phyloP scores from a whole-genome alignment of 2,329 filamentous ascomycete genomes.

The Aaosphaeria pasadenensis region DNA sequence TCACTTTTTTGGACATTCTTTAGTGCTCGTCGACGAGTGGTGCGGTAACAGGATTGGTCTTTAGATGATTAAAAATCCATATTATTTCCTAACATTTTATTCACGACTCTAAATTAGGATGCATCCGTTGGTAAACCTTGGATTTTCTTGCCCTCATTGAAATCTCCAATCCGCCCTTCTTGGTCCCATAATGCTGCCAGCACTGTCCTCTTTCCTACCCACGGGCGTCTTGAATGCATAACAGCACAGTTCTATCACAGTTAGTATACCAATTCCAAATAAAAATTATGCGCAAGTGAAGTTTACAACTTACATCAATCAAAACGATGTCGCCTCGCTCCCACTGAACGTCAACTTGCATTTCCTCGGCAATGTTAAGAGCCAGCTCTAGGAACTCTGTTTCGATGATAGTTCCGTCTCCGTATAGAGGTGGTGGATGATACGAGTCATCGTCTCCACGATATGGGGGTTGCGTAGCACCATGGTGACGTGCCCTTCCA shows the following conservation, averaged over 20 bases:
- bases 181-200: constrained; percentile 11
- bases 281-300: neutral
- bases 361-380: constrained; percentile 7
- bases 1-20: no score
- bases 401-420: constrained; percentile 9
- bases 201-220: constrained; percentile 8
- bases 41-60: no score
- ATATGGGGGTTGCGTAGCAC: constrained; percentile 9
- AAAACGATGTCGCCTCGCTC: constrained; percentile 10
- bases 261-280: neutral
- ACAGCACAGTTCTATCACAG: constrained; percentile 8
- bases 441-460: constrained; percentile 10
- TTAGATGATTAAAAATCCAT: no score
- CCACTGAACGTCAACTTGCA: constrained; percentile 9
- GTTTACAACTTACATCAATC: constrained; percentile 5
- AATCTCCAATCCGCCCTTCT: constrained; percentile 4
- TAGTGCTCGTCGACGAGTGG: no score
- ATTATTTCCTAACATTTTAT: no score
- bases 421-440: constrained; percentile 10
- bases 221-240: constrained; percentile 11
- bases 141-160: constrained; percentile 2
- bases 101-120: no score
- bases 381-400: constrained; percentile 10
- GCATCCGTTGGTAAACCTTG: no score
- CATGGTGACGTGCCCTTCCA: constrained; percentile 8